Evolutionary conservation across 2,329 filamentous ascomycete species (phyloP), one percentile per base, ranked within the genome.

Genomic region (Diaporthe velutina): DNA sequence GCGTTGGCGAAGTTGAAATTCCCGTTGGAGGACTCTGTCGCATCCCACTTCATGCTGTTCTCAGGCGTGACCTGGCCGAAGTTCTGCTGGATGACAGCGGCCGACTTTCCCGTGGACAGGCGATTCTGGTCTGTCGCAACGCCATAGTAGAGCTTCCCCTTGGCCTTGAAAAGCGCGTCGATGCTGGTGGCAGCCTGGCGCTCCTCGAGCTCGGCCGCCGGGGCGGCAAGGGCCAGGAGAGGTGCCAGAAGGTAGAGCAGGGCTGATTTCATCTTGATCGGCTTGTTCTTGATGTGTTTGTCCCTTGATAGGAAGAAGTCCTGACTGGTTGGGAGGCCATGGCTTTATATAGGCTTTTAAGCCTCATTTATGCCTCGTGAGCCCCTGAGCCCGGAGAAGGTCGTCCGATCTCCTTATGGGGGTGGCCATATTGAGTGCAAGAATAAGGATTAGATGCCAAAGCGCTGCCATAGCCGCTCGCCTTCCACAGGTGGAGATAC

Each of bases 11-110:
- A 92, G 77, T 84, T 90, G 86, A 91, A 94, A 2, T 78, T 79
- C 75, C 86, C 87, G 75, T 85, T 84, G 38, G 80, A 80, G n/a
- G 79, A 79, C 81, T 93, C 85, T 25, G 86, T 86, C 45, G 88
- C 83, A 78, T 93, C 90, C 91, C 91, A 94, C 83, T 94, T 93
- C 89, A 93, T 92, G 80, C 86, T 90, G 86, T 94, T 93, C 85
- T 94, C 92, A 1, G 89, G 88, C 0, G 92, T 93, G 30, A 94
- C 85, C 80, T 91, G 88, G 28, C 91, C 91, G 76, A 93, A 93
- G 81, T 92, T 85, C 71, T 85, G 84, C 76, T 88, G 86, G 81
- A 93, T 90, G 79, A 92, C 86, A 74, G 86, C 85, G n/a, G 86
- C 86, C 74, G 88, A 90, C 77, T 87, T 84, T 72, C 84, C 86